phyloP scores from a whole-genome alignment of 768 basidiomycete genomes.

The Hydnomerulius pinastri region DNA sequence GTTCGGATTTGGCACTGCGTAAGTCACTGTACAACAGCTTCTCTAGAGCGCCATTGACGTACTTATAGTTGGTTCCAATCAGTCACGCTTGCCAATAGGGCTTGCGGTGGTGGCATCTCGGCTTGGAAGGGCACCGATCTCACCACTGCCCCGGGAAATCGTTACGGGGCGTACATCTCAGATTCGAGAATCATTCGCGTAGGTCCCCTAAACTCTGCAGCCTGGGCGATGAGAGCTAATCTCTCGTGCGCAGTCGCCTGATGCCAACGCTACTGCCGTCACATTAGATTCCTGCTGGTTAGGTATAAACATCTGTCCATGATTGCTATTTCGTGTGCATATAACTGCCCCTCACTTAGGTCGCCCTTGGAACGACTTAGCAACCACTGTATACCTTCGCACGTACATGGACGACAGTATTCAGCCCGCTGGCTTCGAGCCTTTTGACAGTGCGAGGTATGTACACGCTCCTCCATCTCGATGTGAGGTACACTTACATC shows the following conservation, averaged over 20 bases:
- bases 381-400: conserved; percentile 52
- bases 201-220: conserved; percentile 13
- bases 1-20: conserved; percentile 65
- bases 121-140: conserved; percentile 64
- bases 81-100: conserved; percentile 56
- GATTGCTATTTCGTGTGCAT: not conserved
- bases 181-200: conserved; percentile 56
- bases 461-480: conserved; percentile 1
- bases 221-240: not conserved
- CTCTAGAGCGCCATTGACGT: conserved; percentile 36
- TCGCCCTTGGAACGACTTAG: conserved; percentile 65
- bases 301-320: conserved; percentile 30
- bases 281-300: conserved; percentile 51
- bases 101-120: conserved; percentile 60
- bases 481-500: not conserved
- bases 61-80: conserved; percentile 58
- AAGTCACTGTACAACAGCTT: conserved; percentile 16
- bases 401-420: conserved; percentile 61
- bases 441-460: conserved; percentile 44
- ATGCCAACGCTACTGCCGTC: conserved; percentile 52
- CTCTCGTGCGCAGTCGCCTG: conserved; percentile 44
- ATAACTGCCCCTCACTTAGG: conserved; percentile 2
- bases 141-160: not conserved
- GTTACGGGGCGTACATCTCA: conserved; percentile 52
- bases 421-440: conserved; percentile 50